Evolutionary conservation across 2,329 filamentous ascomycete species (phyloP).

Genomic region (Colletotrichum chrysophilum): DNA sequence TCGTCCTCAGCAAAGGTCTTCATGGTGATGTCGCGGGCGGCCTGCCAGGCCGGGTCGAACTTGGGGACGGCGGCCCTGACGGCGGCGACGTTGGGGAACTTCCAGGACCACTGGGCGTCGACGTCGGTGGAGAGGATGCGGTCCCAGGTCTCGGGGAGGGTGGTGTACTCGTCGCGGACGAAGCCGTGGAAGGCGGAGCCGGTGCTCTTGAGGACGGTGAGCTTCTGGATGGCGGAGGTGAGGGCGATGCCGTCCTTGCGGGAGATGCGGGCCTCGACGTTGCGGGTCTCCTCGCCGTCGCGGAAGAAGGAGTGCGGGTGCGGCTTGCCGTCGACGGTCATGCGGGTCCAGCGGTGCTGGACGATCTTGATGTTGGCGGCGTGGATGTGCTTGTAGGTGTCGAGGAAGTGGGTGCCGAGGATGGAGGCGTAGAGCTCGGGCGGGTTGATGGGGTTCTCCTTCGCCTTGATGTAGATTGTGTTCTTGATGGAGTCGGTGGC

Average conservation of each 20-base stretch:
- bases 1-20: slow-evolving; percentile 89
- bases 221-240: slow-evolving; percentile 77
- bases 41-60: slow-evolving; percentile 82
- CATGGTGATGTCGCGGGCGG: slow-evolving; percentile 84
- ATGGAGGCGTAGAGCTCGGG: slow-evolving; percentile 91
- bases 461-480: slow-evolving; percentile 93
- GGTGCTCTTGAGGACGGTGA: slow-evolving; percentile 94
- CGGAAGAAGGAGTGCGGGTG: slow-evolving; percentile 96
- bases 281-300: slow-evolving; percentile 86
- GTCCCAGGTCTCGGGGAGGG: slow-evolving; percentile 89
- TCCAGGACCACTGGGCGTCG: slow-evolving; percentile 87
- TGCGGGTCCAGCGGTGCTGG: slow-evolving; percentile 90
- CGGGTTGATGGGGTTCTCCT: slow-evolving; percentile 89
- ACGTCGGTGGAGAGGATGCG: slow-evolving; percentile 95
- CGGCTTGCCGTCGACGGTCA: slow-evolving; percentile 84
- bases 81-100: slow-evolving; percentile 70
- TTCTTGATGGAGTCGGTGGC: slow-evolving; percentile 99
- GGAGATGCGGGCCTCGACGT: slow-evolving; percentile 75
- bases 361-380: slow-evolving; percentile 81
- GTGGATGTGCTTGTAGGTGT: slow-evolving; percentile 87
- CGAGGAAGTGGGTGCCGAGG: slow-evolving; percentile 86
- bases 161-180: slow-evolving; percentile 91
- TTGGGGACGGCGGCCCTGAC: slow-evolving; percentile 67
- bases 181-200: slow-evolving; percentile 96
- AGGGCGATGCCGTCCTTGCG: slow-evolving; percentile 75